Evolutionary conservation across 768 basidiomycete species (phyloP), one percentile per base, ranked within the genome.

Genomic region (Hydnomerulius pinastri): DNA sequence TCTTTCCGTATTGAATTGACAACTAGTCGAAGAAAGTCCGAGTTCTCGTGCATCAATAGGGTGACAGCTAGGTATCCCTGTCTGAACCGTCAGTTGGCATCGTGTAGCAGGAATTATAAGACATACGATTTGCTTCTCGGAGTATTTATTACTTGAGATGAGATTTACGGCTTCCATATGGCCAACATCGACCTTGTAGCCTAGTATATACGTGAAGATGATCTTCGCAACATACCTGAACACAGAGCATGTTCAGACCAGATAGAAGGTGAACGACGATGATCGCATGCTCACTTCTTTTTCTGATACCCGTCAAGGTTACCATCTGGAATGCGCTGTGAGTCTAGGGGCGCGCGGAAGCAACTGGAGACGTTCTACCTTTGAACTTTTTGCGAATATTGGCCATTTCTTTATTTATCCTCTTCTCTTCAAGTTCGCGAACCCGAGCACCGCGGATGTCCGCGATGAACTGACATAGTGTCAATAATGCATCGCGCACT

Each of bases 321-420:
- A 24, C 90, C 90, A 58, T 92, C 90, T 92, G 48, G 30, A 56
- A 53, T 24, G 28, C 33, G n/a, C 20, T 28, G 37, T 55, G 45
- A 54, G 44, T 38, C 15, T 24, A 35, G 41, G 27, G 39, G 37
- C 25, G 43, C n/a, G 35, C 44, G 45, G 44, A 24, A 38, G 29
- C 18, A 35, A 15, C 17, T 64, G 44, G 43, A 53, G 30, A 38
- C 32, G 32, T 12, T 52, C 28, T 41, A 90, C 94, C 92, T 80
- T 98, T 98, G 78, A 99, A 98, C 71, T 96, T 93, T 78, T 97
- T 96, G 53, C 97, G 79, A 55, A 99, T 99, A 62, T 99, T 98
- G 1, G 97, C 97, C 97, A 99, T 98, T 74, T 99, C 97, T 71
- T 98, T 95, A 75, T 99, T 99, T 60, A 99, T 97, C 48, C 97